Base-by-base conservation (phyloP, 2,329 filamentous ascomycete species). In the Xylariomycetidae sp. region DNA sequence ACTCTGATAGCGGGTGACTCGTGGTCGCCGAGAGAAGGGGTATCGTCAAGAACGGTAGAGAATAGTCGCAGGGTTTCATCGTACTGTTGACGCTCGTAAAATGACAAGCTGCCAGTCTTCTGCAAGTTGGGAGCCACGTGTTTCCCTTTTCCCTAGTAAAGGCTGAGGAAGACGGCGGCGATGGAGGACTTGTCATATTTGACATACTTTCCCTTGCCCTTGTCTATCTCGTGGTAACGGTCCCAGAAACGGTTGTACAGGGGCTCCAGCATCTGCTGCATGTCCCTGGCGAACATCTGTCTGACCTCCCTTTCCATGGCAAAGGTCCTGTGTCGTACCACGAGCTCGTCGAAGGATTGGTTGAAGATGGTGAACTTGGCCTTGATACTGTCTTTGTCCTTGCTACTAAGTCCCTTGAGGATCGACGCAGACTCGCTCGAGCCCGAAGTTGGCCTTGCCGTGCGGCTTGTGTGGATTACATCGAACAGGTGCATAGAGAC, bases 161-260 rank as follows among this genome's bases (percentile, higher is more conserved):
- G 57, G 33, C 68, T 72, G 33, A 66, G 50, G 49, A 80, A 80
- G 8, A 82, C 69, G 15, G 76, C 75, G 29, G 83, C 77, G 50
- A 98, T 81, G 29, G 79, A 76, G 25, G 71, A 70, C 68, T 95
- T 95, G 65, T 95, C 89, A 58, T 95, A 96, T 66, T 94, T 95
- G 58, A 94, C 88, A 61, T 96, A 94, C 62, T 98, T 98, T 48
- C 90, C 90, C 64, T 89, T 93, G 39, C 92, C 92, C 67, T 95
- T 95, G 63, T 96, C 90, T 44, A 96, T 80, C 62, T 96, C 92
- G 57, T 95, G 89, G 57, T 98, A 98, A 18, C 90, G 76, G 61
- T 96, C 92, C 79, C 87, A 96, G 63, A 98, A 98, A 28, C 92
- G 76, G 42, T 83, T 84, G 64, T 98, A 98, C 10, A 98, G 71